Evolutionary conservation across 495 filamentous ascomycete species (phyloP).

Genomic region (Haplographium delicatum): DNA sequence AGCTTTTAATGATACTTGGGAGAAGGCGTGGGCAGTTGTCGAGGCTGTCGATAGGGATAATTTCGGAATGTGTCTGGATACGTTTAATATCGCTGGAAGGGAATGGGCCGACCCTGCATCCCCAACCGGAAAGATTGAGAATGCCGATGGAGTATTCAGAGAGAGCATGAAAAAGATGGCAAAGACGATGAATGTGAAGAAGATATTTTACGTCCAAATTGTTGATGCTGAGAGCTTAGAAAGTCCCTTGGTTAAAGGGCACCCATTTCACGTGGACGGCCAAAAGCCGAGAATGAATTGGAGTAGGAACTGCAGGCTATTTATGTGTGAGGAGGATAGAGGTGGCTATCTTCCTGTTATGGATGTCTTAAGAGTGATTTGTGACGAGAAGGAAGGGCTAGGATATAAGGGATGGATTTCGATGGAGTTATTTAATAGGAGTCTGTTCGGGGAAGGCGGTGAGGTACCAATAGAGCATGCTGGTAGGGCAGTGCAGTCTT

Average conservation of each 20-base stretch:
- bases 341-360: constrained; percentile 70
- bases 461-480: constrained; percentile 60
- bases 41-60: constrained; percentile 57
- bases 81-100: constrained; percentile 72
- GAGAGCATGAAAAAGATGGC: constrained; percentile 54
- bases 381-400: constrained; percentile 42
- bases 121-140: constrained; percentile 44
- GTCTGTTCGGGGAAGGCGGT: constrained; percentile 47
- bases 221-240: constrained; percentile 66
- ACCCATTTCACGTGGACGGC: constrained; percentile 56
- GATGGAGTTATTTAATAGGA: constrained; percentile 70
- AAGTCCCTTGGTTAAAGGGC: constrained; percentile 53
- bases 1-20: constrained; percentile 65
- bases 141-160: constrained; percentile 54
- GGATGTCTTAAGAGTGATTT: constrained; percentile 57
- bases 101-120: constrained; percentile 72
- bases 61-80: constrained; percentile 78
- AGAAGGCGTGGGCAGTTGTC: constrained; percentile 64
- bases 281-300: constrained; percentile 74
- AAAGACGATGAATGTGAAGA: constrained; percentile 52
- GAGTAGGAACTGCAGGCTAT: constrained; percentile 72
- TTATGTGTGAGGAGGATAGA: constrained; percentile 63
- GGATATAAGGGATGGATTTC: constrained; percentile 75
- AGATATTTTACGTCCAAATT: constrained; percentile 77
- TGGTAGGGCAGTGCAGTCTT: constrained; percentile 54